These are phyloP conservation scores for Acidiella bohemica DNA, from an alignment of 495 filamentous ascomycete genomes.

Conservation along the genomic window DNA sequence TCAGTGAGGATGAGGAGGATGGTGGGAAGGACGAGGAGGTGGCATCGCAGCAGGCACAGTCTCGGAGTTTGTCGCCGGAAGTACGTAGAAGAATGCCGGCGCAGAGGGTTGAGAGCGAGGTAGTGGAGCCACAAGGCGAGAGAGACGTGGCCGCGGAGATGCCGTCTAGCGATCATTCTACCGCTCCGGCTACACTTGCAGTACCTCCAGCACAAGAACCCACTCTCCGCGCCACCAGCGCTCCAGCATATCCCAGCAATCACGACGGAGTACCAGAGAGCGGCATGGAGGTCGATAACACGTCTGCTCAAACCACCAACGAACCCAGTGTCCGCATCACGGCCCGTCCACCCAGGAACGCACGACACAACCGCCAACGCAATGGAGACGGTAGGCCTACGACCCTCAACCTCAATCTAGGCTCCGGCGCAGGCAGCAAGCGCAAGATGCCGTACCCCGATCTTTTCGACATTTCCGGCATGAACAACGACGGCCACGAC, in stretches of 20 bases:
- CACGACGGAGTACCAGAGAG: conserved; percentile 46
- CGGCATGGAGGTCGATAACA: conserved; percentile 29
- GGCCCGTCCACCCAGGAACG: conserved; percentile 16
- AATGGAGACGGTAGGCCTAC: conserved; percentile 2
- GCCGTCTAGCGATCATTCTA: too few relatives aligned
- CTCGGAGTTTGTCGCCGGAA: conserved; percentile 45
- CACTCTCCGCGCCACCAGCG: conserved; percentile 57
- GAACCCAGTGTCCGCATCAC: conserved; percentile 21
- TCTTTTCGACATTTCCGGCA: conserved; percentile 64
- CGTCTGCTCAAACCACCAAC: conserved; percentile 18
- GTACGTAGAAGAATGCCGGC: conserved; percentile 37
- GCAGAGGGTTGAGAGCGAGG: conserved; percentile 21
- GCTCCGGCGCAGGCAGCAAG: conserved; percentile 58
- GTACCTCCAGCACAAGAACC: conserved; percentile 32
- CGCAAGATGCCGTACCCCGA: conserved; percentile 63
- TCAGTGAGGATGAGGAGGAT: conserved; percentile 9
- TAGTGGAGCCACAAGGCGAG: neutral
- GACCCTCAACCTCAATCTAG: conserved; percentile 26
- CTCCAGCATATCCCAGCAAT: conserved; percentile 43
- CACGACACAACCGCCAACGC: conserved; percentile 29
- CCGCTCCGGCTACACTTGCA: conserved; percentile 2
- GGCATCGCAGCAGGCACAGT: neutral
- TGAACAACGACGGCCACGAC: conserved; percentile 49
- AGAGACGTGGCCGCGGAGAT: conserved; percentile 1
- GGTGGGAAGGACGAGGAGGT: neutral